Conservation (phyloP, 768 basidiomycete genomes). For the Tephrocybe rancida region DNA sequence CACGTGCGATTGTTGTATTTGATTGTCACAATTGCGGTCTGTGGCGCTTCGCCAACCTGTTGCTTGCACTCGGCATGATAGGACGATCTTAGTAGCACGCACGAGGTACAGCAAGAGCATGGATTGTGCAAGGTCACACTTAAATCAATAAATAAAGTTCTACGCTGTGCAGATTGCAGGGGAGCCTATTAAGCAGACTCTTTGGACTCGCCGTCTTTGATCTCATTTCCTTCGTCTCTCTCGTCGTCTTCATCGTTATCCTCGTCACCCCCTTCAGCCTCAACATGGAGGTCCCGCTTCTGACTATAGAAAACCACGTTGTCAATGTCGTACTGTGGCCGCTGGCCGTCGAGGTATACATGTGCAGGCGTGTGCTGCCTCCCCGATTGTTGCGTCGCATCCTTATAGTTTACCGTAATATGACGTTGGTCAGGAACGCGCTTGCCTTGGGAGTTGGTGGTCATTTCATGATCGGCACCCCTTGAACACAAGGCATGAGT, state of each 20-base stretch:
- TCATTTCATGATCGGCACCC: conserved; percentile 3
- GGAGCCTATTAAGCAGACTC: no score
- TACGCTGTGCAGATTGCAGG: no score
- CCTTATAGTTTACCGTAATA: conserved; percentile 2
- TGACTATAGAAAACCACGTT: neutral
- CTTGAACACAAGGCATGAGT: neutral
- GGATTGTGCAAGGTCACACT: no score
- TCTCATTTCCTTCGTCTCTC: neutral
- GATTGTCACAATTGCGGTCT: no score
- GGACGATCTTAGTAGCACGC: no score
- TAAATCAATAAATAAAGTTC: no score
- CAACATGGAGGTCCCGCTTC: neutral
- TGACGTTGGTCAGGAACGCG: conserved; percentile 1
- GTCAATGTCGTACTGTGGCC: neutral
- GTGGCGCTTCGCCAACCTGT: no score
- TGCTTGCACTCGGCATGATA: no score
- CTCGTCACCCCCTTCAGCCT: neutral
- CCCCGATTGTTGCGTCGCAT: neutral
- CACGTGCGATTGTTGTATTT: no score
- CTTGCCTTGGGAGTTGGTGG: neutral
- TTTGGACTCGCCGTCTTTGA: no score
- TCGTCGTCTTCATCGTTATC: neutral
- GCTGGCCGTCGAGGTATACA: neutral
- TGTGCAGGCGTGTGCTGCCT: conserved; percentile 3
- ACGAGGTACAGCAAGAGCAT: no score